Conservation (phyloP, 495 filamentous ascomycete genomes). For the Hypoxylon lenormandii region DNA sequence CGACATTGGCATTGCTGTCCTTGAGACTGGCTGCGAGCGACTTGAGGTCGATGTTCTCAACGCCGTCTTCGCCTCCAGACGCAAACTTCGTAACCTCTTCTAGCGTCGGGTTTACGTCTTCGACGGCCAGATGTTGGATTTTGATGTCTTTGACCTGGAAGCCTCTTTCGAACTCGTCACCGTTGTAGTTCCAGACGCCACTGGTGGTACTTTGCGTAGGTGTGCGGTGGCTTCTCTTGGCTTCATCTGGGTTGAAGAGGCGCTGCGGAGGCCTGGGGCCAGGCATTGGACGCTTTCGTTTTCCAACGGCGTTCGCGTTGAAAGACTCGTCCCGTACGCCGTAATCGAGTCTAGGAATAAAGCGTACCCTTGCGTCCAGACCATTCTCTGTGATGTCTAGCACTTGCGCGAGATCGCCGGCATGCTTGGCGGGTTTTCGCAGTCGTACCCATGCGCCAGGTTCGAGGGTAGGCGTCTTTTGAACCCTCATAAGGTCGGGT, state of each 20-base stretch:
- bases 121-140: constrained; percentile 81
- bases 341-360: constrained; percentile 93
- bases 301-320: constrained; percentile 68
- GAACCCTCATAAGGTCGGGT: constrained; percentile 91
- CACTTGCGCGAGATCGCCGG: constrained; percentile 90
- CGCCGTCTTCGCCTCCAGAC: constrained; percentile 86
- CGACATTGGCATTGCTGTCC: constrained; percentile 76
- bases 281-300: constrained; percentile 78
- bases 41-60: constrained; percentile 90
- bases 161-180: constrained; percentile 89
- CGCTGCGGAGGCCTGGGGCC: constrained; percentile 84
- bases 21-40: constrained; percentile 88
- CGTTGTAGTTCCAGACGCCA: constrained; percentile 75
- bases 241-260: constrained; percentile 92
- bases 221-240: constrained; percentile 83
- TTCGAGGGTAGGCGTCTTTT: constrained; percentile 84
- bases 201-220: neutral
- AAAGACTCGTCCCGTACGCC: constrained; percentile 79
- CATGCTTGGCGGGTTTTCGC: constrained; percentile 81
- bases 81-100: constrained; percentile 96
- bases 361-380: constrained; percentile 82
- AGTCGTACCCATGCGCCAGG: constrained; percentile 93
- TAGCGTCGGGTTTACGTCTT: constrained; percentile 89
- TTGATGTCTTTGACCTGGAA: constrained; percentile 95
- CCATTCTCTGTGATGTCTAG: constrained; percentile 94